These are phyloP conservation scores for Suillus cothurnatus DNA, from an alignment of 768 basidiomycete species.

Conservation along the genomic window DNA sequence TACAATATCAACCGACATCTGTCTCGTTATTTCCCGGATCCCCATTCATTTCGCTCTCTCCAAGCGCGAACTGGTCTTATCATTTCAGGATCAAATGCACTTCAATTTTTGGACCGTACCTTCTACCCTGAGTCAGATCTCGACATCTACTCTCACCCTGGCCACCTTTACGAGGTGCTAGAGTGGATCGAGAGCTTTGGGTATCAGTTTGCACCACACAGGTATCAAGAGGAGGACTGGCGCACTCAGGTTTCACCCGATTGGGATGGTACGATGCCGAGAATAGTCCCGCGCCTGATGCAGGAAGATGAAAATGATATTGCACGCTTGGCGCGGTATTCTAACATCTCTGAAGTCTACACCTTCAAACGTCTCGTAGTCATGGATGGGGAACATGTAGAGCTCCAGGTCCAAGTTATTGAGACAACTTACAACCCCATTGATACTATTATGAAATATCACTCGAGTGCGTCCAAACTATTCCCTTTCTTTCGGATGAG, in stretches of 20 bases:
- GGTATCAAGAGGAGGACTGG: slow-evolving; percentile 23
- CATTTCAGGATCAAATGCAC: slow-evolving; percentile 55
- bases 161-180: slow-evolving; percentile 33
- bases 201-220: slow-evolving; percentile 31
- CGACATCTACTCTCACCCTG: slow-evolving; percentile 48
- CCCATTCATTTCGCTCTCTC: slow-evolving; percentile 44
- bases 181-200: slow-evolving; percentile 32
- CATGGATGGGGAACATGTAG: not conserved
- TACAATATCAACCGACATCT: slow-evolving; percentile 41
- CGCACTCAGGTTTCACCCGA: slow-evolving; percentile 4
- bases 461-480: slow-evolving; percentile 42
- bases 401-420: slow-evolving; percentile 44
- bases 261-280: slow-evolving; percentile 22
- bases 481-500: not conserved
- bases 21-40: slow-evolving; percentile 38
- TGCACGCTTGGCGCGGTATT: slow-evolving; percentile 7
- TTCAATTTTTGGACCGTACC: slow-evolving; percentile 52
- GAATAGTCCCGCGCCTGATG: not conserved
- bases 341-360: slow-evolving; percentile 19
- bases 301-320: fast-evolving
- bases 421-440: slow-evolving; percentile 34
- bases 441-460: slow-evolving; percentile 46
- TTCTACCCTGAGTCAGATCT: slow-evolving; percentile 51
- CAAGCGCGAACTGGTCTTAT: slow-evolving; percentile 46
- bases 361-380: slow-evolving; percentile 24